Base-by-base conservation (phyloP, 2,329 filamentous ascomycete genomes). In the Ceratocystis lukuohia region DNA sequence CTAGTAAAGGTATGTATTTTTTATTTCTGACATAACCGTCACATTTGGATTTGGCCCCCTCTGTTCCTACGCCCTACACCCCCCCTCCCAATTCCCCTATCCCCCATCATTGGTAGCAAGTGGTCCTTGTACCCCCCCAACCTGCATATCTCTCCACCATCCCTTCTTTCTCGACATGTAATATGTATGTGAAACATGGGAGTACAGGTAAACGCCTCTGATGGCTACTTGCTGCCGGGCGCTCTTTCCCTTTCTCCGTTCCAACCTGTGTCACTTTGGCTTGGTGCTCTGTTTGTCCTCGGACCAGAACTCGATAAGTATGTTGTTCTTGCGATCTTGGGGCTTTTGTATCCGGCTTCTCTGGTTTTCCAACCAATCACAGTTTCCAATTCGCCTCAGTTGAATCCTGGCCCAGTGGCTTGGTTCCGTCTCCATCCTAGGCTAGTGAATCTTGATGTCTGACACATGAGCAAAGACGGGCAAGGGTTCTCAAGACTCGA, bases 1-100 rank as follows among this genome's bases (percentile, higher is more conserved):
- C 65, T 50, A 67, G 50, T 25, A 67, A 67, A 67, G 65, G 65
- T 67, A 67, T 48, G 65, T 50, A 50, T 22, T 50, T 50, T n/a
- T n/a, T n/a, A 30, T 28, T 22, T 30, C 22, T 57, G 53, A 3
- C 53, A 57, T 33, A 12, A 17, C 30, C 30, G 53, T 57, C 53
- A 57, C 53, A 57, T 30, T 15, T 30, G 28, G 53, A 45, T 45
- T 20, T 45, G 20, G 5, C 33, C 28, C 30, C 10, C 41, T 48
- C 28, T n/a, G 30, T 30, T 44, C 45, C 37, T 48, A 33, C 22
- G 53, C 53, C 53, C 53, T 57, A 57, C 53, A 57, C 53, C 7
- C 53, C 50, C 22, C 37, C 10, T 37, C 33, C 33, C 10, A 37
- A 37, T 37, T 37, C 33, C 10, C 37, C 37, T 41, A 41, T 41